Conservation (phyloP, 2,329 filamentous ascomycete species). For the Penicillium corylophilum region DNA sequence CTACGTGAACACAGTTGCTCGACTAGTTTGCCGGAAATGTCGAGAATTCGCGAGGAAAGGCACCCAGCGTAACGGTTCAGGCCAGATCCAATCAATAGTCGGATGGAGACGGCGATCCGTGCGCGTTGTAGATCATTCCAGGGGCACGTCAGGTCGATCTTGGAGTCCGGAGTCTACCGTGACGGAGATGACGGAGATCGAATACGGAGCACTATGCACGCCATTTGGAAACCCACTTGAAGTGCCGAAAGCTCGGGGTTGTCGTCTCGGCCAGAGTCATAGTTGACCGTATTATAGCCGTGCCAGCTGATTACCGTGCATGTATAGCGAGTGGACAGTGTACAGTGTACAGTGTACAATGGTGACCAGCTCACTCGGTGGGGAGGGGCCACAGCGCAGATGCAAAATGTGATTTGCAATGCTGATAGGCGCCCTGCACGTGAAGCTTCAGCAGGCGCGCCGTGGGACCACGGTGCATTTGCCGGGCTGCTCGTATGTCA, state of each 20-base stretch:
- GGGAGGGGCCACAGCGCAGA: background rate
- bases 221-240: slow-evolving; percentile 8
- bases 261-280: slow-evolving; percentile 9
- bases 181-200: slow-evolving; percentile 17
- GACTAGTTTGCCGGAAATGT: background rate
- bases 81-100: slow-evolving; percentile 28
- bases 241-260: slow-evolving; percentile 6
- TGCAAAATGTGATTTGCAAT: slow-evolving; percentile 13
- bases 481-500: background rate
- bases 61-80: slow-evolving; percentile 23
- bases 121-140: slow-evolving; percentile 24
- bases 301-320: too few species aligned
- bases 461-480: background rate
- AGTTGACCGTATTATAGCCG: background rate
- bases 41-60: slow-evolving; percentile 24
- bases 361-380: background rate
- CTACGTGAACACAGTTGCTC: background rate
- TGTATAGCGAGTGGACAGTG: too few species aligned
- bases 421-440: slow-evolving; percentile 20
- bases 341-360: background rate
- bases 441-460: slow-evolving; percentile 11
- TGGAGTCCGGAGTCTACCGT: background rate
- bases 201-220: slow-evolving; percentile 11
- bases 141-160: slow-evolving; percentile 22
- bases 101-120: slow-evolving; percentile 21